Evolutionary conservation across 1,284 basidiomycete genomes (phyloP), one percentile per base, ranked within the genome.

Genomic region (Phlebopus sp.): DNA sequence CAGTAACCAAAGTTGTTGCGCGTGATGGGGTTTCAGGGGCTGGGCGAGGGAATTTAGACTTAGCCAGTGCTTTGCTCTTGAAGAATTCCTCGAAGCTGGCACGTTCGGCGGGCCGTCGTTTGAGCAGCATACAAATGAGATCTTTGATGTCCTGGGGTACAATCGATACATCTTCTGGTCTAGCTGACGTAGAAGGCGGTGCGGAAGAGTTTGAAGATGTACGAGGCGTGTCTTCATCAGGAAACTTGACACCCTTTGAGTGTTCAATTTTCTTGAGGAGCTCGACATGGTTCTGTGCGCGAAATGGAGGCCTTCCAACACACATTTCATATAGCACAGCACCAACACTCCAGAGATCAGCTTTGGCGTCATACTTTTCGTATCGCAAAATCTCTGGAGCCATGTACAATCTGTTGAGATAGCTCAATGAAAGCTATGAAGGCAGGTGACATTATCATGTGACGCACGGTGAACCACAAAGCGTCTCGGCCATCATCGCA

Each of bases 321-420:
- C 84, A 78, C 88, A 97, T 98, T 69, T 99, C 97, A 69, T 87
- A 99, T 1, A 98, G 73, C 3, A 99, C 96, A 0, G 97, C 94
- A 6, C 96, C 97, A 27, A 98, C 92, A 5, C 92, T 96, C 96
- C 96, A 99, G 1, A 99, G 76, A 64, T 99, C 96, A 1, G 92
- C 96, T 66, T 95, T 97, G 19, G 94, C 94, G 65, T 97, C 94
- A 68, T 99, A 98, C 69, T 96, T 97, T 71, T 99, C 90, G 67
- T 97, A 97, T 17, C 92, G 83, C 15, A 99, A 73, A 55, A 99
- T 99, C 70, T 99, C 96, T 0, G 96, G 96, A 0, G 97, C 96
- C 96, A 99, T 99, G 71, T 99, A 99, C 27, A 99, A 72, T 39
- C 90, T 92, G 27, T 17, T 29, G 21, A 45, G 34, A 35, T 21